Evolutionary conservation across 2,329 filamentous ascomycete genomes (phyloP), one percentile per base, ranked within the genome.

Genomic region (Penicillium expansum): DNA sequence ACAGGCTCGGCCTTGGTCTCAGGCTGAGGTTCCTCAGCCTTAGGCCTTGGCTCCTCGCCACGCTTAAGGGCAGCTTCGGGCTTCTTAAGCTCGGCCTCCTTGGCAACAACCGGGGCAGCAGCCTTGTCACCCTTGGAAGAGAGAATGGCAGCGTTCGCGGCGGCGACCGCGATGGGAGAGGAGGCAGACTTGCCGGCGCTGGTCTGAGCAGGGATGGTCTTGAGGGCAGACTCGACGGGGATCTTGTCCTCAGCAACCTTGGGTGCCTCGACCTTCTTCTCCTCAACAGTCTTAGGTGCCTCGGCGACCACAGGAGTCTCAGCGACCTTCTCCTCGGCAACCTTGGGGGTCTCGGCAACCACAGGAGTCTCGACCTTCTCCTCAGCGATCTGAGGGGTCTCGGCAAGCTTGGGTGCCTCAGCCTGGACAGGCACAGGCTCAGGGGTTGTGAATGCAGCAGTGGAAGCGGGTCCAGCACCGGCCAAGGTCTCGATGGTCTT

Each of bases 11-110:
- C 41, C 48, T 61, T 53, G 29, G 61, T 41, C 43, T 44, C 47
- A 16, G 66, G 44, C 32, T 52, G 37, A 39, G 52, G 38, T 3
- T 18, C 16, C 14, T 56, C 54, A 18, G 27, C 4, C 48, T 52
- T 47, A 18, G 59, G 48, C 43, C 59, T 45, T 14, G 52, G 59
- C 58, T 67, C 65, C 49, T 69, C 66, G 18, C 55, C 59, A 18
- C 64, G 59, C 60, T 69, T 63, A 16, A 61, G 27, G 8, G 56
- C 62, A 22, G 62, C 57, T 52, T 65, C 64, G 50, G 61, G 61
- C 63, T 67, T 67, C 60, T 67, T 57, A 10, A 44, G 52, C 61
- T 67, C 57, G 8, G 42, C 41, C 32, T 57, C 56, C 41, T 58
- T 56, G 9, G 48, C 48, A n/a, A 56, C 48, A 4, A 49, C 56